Evolutionary conservation across 805 yeast species (phyloP).

Genomic region (Yamadazyma takamatsuzukensis): DNA sequence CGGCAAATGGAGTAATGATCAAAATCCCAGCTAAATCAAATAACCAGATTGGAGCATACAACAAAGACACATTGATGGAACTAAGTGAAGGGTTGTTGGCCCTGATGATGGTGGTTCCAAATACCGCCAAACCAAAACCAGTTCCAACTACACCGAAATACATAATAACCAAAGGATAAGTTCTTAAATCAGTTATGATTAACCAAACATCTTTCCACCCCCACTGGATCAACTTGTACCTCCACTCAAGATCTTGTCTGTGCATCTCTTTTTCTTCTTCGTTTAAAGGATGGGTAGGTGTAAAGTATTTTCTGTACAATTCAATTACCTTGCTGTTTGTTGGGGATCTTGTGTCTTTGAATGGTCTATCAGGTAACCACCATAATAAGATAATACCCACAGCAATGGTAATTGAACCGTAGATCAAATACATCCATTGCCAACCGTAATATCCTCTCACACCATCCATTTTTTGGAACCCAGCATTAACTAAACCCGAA

Average conservation of each 20-base stretch:
- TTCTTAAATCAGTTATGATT: constrained; percentile 58
- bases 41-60: constrained; percentile 89
- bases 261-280: constrained; percentile 54
- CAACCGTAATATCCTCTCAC: constrained; percentile 69
- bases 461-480: constrained; percentile 81
- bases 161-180: constrained; percentile 83
- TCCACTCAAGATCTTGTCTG: constrained; percentile 52
- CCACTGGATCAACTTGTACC: constrained; percentile 53
- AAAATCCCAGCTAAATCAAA: constrained; percentile 77
- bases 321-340: constrained; percentile 13
- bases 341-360: constrained; percentile 6
- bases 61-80: constrained; percentile 66
- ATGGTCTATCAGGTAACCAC: constrained; percentile 87
- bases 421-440: constrained; percentile 81
- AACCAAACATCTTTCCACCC: constrained; percentile 51
- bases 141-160: constrained; percentile 91
- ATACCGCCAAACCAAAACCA: constrained; percentile 83
- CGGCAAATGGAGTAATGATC: constrained; percentile 76
- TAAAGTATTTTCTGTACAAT: constrained; percentile 22
- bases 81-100: constrained; percentile 59
- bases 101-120: constrained; percentile 73
- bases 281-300: constrained; percentile 47
- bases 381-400: constrained; percentile 64
- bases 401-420: constrained; percentile 64
- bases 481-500: constrained; percentile 83